A percentile compares a stretch with the other conserved stretches of the same genome.
Evolutionary conservation across 2,329 filamentous ascomycete genomes (phyloP).

Genomic region (Sphaerulina vaccinii): DNA sequence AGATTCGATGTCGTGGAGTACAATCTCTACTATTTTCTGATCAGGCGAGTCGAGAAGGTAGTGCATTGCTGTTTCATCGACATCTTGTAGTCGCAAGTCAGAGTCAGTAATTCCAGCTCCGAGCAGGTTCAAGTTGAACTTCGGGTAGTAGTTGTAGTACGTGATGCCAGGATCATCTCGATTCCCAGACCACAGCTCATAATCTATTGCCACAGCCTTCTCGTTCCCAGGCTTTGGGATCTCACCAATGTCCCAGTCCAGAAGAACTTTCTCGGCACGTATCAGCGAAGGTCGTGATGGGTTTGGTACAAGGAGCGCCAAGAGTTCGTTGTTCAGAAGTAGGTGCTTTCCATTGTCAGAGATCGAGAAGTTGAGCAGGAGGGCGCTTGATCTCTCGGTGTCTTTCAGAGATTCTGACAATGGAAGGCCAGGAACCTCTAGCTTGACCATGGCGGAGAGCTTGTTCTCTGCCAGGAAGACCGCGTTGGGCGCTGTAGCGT

Average conservation of each 20-base stretch:
- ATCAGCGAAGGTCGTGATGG: constrained; percentile 11
- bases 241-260: constrained; percentile 1
- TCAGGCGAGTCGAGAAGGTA: constrained; percentile 11
- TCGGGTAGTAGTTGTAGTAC: constrained; percentile 18
- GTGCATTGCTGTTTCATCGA: too few species aligned
- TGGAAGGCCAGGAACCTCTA: constrained; percentile 10
- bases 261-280: constrained; percentile 1
- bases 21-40: constrained; percentile 12
- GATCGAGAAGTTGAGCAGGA: constrained; percentile 10
- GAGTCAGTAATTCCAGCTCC: background rate
- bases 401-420: background rate
- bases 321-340: constrained; percentile 8
- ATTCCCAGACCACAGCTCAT: constrained; percentile 12
- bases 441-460: constrained; percentile 14
- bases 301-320: constrained; percentile 14
- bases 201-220: constrained; percentile 10
- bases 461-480: constrained; percentile 9
- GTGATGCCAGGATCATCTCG: constrained; percentile 16
- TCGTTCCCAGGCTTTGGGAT: background rate
- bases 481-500: constrained; percentile 5
- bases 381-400: background rate
- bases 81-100: background rate
- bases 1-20: background rate
- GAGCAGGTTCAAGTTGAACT: constrained; percentile 16
- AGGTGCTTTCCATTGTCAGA: constrained; percentile 12